phyloP scores from a whole-genome alignment of 257 asterid species.

The Solanum sitiens region DNA sequence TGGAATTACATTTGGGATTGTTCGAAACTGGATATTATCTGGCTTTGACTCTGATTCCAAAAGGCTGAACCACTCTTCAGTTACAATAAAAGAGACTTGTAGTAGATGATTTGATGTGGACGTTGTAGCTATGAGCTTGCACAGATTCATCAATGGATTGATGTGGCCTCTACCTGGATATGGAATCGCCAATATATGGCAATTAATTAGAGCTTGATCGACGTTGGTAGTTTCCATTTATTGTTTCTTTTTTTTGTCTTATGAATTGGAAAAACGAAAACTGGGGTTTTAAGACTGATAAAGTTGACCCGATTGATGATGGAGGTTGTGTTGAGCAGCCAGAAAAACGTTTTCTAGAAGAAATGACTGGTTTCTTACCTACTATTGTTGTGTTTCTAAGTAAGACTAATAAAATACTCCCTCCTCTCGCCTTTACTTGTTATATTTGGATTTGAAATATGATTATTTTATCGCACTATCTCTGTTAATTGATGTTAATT shows the following conservation, averaged over 20 bases:
- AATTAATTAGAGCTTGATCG: background rate
- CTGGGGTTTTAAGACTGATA: background rate
- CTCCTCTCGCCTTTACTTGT: background rate
- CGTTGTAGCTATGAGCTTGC: background rate
- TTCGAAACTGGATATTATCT: background rate
- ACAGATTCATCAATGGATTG: constrained; percentile 19
- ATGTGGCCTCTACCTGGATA: constrained; percentile 15
- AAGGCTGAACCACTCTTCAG: background rate
- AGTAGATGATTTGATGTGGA: background rate
- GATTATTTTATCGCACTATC: no score
- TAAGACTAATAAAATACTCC: background rate
- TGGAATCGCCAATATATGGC: constrained; percentile 9
- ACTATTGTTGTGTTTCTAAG: background rate
- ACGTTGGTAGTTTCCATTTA: background rate
- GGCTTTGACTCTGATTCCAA: background rate
- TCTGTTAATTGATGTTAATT: no score
- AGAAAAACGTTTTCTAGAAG: background rate
- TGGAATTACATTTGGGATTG: background rate
- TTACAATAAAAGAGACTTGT: background rate
- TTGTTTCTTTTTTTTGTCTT: background rate
- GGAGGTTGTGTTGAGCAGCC: background rate
- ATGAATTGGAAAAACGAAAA: background rate
- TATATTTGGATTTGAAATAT: no score
- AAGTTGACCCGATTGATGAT: background rate
- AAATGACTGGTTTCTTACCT: background rate